Evolutionary conservation across 139 green algal species (phyloP).

Genomic region (Tetradesmus obliquus): DNA sequence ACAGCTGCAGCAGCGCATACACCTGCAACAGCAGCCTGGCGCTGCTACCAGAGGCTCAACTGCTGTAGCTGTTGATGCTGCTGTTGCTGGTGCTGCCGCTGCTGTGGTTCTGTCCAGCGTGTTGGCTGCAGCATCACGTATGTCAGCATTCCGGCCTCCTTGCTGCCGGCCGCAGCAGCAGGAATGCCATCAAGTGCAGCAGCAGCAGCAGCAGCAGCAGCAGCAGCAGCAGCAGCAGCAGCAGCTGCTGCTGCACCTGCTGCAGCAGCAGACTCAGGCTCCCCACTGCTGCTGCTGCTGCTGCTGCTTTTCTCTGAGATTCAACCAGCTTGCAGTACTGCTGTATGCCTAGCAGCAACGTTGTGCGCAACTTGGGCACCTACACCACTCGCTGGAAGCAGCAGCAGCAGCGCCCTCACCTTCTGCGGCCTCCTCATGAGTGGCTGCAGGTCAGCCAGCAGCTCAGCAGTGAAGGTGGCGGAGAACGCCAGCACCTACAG

Average conservation of each 20-base stretch:
- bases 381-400: background rate
- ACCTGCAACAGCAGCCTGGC: constrained; percentile 53
- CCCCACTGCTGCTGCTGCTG: constrained; percentile 38
- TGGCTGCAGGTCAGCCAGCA: constrained; percentile 66
- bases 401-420: constrained; percentile 3
- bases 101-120: background rate
- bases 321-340: constrained; percentile 75
- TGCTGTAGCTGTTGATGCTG: no score
- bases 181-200: background rate
- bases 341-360: constrained; percentile 64
- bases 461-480: constrained; percentile 75
- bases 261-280: background rate
- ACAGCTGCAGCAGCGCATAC: constrained; percentile 58
- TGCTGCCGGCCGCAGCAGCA: background rate
- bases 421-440: constrained; percentile 70
- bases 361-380: background rate
- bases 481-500: constrained; percentile 83
- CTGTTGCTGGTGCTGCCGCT: constrained; percentile 26
- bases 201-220: background rate
- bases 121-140: background rate
- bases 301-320: constrained; percentile 12
- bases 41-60: constrained; percentile 15
- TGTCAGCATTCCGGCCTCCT: background rate
- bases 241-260: background rate
- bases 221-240: background rate